Conservation (phyloP, 2,329 filamentous ascomycete species). For the Myriosclerotinia duriaeana region DNA sequence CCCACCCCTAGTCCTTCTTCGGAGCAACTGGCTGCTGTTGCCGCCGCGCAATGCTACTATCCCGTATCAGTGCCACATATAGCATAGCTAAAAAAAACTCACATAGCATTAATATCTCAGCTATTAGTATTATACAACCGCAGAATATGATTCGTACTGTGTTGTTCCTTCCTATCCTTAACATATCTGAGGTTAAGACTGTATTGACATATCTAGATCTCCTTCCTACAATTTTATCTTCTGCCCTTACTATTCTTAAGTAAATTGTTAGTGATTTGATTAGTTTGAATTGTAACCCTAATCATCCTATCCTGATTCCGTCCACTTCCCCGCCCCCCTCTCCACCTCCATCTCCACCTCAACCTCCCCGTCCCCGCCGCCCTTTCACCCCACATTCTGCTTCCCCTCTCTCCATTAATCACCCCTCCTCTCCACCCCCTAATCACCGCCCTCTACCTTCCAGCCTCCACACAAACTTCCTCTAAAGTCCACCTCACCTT, state of each 20-base stretch:
- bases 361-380: no score
- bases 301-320: no score
- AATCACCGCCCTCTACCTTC: constrained; percentile 50
- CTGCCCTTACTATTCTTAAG: constrained; percentile 99
- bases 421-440: no score
- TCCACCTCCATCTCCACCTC: no score
- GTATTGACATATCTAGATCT: constrained; percentile 63
- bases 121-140: constrained; percentile 94
- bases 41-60: constrained; percentile 83
- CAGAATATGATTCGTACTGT: constrained; percentile 98
- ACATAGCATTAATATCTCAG: constrained; percentile 79
- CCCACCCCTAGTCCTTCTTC: constrained; percentile 69
- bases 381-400: no score
- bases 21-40: constrained; percentile 85
- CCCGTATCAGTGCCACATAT: constrained; percentile 80
- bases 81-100: constrained; percentile 88
- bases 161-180: constrained; percentile 39
- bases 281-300: constrained; percentile 48
- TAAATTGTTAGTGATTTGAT: constrained; percentile 83
- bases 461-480: constrained; percentile 74
- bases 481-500: constrained; percentile 64
- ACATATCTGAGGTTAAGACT: no score
- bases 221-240: constrained; percentile 99
- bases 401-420: constrained; percentile 45
- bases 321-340: no score